Evolutionary conservation across 345 rosid species (phyloP).

Genomic region (Eucalyptus sp.): DNA sequence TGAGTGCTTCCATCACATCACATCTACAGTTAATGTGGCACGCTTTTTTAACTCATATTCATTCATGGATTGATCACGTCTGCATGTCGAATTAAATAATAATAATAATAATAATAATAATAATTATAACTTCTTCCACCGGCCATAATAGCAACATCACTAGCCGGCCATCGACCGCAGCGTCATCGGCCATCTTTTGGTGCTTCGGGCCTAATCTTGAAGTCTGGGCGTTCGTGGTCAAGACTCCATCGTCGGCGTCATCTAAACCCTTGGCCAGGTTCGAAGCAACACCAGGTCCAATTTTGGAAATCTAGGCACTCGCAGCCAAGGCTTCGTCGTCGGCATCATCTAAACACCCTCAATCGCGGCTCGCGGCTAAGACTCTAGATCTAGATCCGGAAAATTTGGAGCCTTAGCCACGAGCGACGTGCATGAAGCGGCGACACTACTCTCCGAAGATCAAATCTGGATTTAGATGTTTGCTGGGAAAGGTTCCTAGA

Average conservation of each 20-base stretch:
- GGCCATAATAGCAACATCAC: not conserved
- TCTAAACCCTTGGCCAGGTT: not conserved
- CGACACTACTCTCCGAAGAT: not conserved
- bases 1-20: not conserved
- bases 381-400: not conserved
- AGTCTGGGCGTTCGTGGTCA: not conserved
- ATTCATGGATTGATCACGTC: not conserved
- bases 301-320: not conserved
- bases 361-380: not conserved
- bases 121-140: too few species aligned
- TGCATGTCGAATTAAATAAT: too few species aligned
- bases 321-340: not conserved
- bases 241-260: not conserved
- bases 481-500: not conserved
- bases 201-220: not conserved
- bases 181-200: rapidly evolving
- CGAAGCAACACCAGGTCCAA: not conserved
- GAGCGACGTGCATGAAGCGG: not conserved
- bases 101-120: too few species aligned
- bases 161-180: not conserved
- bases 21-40: not conserved
- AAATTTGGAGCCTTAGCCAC: not conserved
- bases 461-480: not conserved
- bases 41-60: too few species aligned
- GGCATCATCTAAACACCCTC: not conserved